phyloP scores from a whole-genome alignment of 176 grass and related monocot species.

The Zoysia japonica region DNA sequence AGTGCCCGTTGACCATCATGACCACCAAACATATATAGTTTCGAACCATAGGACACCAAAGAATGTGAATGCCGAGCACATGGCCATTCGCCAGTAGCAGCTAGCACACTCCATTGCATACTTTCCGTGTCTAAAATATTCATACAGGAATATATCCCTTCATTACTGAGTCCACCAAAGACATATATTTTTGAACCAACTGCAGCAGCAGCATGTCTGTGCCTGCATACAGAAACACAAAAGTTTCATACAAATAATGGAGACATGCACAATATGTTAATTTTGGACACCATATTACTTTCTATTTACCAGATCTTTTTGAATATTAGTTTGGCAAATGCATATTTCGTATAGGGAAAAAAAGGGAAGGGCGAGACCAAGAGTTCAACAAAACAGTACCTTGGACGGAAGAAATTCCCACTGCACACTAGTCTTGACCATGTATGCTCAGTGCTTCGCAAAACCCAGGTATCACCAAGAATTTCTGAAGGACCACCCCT shows the following conservation, averaged over 20 bases:
- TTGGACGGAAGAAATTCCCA: slow-evolving; percentile 61
- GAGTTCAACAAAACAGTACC: slow-evolving; percentile 45
- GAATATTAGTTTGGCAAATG: neutral
- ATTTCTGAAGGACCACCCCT: slow-evolving; percentile 79
- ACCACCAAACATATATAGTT: slow-evolving; percentile 84
- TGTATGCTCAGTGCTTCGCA: slow-evolving; percentile 50
- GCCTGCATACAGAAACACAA: slow-evolving; percentile 55
- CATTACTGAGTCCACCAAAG: slow-evolving; percentile 81
- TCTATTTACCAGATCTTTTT: neutral
- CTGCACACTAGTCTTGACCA: slow-evolving; percentile 66
- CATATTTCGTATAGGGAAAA: slow-evolving; percentile 4
- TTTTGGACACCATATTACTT: slow-evolving; percentile 2
- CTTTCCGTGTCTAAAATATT: slow-evolving; percentile 74
- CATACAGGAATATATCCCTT: slow-evolving; percentile 83
- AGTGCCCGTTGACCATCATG: slow-evolving; percentile 85
- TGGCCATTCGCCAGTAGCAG: slow-evolving; percentile 54
- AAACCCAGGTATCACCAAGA: slow-evolving; percentile 87
- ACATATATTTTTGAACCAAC: slow-evolving; percentile 71
- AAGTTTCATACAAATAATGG: slow-evolving; percentile 24
- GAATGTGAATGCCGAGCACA: slow-evolving; percentile 94
- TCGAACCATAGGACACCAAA: slow-evolving; percentile 57
- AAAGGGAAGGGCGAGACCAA: neutral
- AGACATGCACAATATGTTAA: slow-evolving; percentile 1
- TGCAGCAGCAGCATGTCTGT: slow-evolving; percentile 68
- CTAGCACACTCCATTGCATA: slow-evolving; percentile 61